Percentiles rank a stretch among this genome's conserved stretches.
phyloP scores from a whole-genome alignment of 1,139 yeast genomes.

The Debaryomyces robertsiae region DNA sequence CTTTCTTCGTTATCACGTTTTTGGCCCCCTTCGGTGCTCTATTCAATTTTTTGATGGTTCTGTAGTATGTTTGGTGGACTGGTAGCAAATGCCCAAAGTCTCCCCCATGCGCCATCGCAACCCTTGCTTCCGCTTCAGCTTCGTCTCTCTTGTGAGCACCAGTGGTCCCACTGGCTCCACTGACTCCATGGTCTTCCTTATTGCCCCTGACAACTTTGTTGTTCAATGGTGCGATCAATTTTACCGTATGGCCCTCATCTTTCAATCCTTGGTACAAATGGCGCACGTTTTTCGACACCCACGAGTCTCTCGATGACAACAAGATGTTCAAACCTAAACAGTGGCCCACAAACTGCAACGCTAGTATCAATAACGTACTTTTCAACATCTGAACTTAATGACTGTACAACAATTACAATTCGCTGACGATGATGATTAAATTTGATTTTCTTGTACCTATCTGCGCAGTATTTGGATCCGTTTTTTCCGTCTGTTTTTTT shows the following conservation, averaged over 20 bases:
- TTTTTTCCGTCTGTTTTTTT: no score
- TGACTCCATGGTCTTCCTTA: not conserved
- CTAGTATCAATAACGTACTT: conserved; percentile 3
- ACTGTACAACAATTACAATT: no score
- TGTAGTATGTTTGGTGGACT: conserved; percentile 34
- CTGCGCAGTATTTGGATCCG: no score
- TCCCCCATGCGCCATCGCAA: conserved; percentile 27
- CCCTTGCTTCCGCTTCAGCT: not conserved
- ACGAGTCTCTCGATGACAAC: conserved; percentile 40
- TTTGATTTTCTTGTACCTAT: no score
- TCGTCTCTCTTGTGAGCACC: not conserved
- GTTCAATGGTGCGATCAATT: conserved; percentile 37
- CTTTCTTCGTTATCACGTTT: conserved; percentile 19
- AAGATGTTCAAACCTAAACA: conserved; percentile 31
- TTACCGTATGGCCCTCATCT: conserved; percentile 33
- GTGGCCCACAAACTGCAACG: not conserved
- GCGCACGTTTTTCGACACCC: conserved; percentile 42
- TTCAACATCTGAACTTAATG: conserved; percentile 1
- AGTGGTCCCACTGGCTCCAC: no score
- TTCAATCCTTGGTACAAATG: conserved; percentile 29
- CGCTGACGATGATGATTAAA: no score
- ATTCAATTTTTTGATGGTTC: conserved; percentile 22
- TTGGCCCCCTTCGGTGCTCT: conserved; percentile 23
- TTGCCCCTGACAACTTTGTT: conserved; percentile 12
- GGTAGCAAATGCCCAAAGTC: conserved; percentile 39